A percentile compares a stretch with the other conserved stretches of the same genome.
phyloP scores from a whole-genome alignment of 1,284 basidiomycete species.

The Entoloma clypeatum region DNA sequence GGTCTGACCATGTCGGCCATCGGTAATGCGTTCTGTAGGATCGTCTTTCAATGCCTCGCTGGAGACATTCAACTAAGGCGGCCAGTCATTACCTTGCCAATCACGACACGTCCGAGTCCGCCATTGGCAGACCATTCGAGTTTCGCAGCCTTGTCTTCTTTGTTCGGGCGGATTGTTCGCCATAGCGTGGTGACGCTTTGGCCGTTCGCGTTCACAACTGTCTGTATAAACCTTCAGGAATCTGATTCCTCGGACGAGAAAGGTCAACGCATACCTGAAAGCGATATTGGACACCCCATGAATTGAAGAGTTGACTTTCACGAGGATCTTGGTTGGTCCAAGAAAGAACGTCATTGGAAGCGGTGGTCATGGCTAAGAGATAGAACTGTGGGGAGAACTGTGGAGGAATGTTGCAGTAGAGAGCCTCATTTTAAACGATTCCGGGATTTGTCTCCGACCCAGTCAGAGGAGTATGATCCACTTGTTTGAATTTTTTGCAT shows the following conservation, averaged over 20 bases:
- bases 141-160: constrained; percentile 79
- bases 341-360: constrained; percentile 68
- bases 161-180: constrained; percentile 72
- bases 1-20: constrained; percentile 76
- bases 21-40: constrained; percentile 59
- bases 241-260: not conserved
- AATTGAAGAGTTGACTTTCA: constrained; percentile 75
- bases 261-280: constrained; percentile 53
- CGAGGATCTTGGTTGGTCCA: constrained; percentile 84
- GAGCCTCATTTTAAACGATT: constrained; percentile 40
- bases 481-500: constrained; percentile 31
- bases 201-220: constrained; percentile 56
- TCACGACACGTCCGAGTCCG: constrained; percentile 74
- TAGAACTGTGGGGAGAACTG: constrained; percentile 25
- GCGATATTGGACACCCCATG: constrained; percentile 75
- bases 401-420: constrained; percentile 16
- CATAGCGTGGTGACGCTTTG: constrained; percentile 71
- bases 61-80: constrained; percentile 1
- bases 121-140: constrained; percentile 79
- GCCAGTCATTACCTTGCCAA: constrained; percentile 61
- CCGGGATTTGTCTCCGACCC: constrained; percentile 30
- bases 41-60: constrained; percentile 17
- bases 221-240: constrained; percentile 38
- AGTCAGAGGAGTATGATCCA: constrained; percentile 30
- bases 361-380: constrained; percentile 42